Base-by-base conservation (phyloP, 495 filamentous ascomycete genomes). In the Aspergillus carlsbadensis region DNA sequence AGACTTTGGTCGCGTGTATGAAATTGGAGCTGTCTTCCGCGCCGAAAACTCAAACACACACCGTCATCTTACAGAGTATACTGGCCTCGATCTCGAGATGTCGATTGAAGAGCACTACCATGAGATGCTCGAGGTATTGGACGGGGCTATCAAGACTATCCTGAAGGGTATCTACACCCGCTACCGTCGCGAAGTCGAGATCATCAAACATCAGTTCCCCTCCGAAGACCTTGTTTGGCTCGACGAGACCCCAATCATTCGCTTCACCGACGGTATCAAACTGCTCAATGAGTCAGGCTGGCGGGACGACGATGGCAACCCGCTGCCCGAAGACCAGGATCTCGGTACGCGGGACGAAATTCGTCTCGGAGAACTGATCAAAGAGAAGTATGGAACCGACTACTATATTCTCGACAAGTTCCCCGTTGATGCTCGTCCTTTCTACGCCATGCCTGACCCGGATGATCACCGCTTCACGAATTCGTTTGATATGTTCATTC, bases 401-500 rank as follows among this genome's bases (percentile, higher is more conserved):
- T 97, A 93, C 76, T 97, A 93, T 73, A 85, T 96, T 39, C 84
- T 97, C 49, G 92, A 97, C 81, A 96, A 96, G 64, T 96, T 96
- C 70, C 92, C 92, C 11, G 73, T 80, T 2, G 84, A 85, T 10
- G 92, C 87, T 6, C 82, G 92, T 34, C 92, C 92, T 2, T 97
- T 96, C 74, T 96, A 97, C 61, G 88, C 92, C n/a, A 93, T 96
- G 81, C 89, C 90, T 0, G 92, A 96, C 52, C 81, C 89, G 2
- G 72, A 85, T 10, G 84, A 96, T 61, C 72, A 81, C 7, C 78
- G 77, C 2, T 79, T 81, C 64, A 96, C 92, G 39, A 96, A 96
- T 71, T 95, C 92, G 0, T 97, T 96, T 59, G 92, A 97, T 70
- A 93, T 96, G 64, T 96, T 96, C 74, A 80, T 96, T 49, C 89